Conservation (phyloP, 2,329 filamentous ascomycete genomes). For the Ophiocordyceps camponoti-floridani region DNA sequence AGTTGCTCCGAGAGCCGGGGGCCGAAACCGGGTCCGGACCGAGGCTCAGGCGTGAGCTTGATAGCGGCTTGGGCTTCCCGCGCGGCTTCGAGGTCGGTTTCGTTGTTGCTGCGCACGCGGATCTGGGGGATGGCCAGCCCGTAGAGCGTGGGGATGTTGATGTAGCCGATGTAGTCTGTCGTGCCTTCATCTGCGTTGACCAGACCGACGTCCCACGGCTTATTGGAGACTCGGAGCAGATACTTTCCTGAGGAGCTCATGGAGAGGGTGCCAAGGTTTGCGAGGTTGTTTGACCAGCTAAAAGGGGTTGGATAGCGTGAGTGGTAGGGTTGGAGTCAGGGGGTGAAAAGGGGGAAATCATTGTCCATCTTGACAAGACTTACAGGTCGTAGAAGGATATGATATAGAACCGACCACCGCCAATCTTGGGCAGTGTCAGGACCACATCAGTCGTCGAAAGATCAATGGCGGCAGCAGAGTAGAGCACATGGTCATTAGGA, state of each 20-base stretch:
- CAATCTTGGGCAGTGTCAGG: constrained; percentile 7
- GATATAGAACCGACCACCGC: constrained; percentile 5
- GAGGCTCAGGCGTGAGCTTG: neutral
- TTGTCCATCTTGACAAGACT: neutral
- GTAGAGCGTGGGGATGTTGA: constrained; percentile 2
- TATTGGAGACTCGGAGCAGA: constrained; percentile 1
- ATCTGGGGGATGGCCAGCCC: constrained; percentile 1
- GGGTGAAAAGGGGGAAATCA: neutral
- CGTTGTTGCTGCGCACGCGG: neutral
- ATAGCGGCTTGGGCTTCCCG: constrained; percentile 1
- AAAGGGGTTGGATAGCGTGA: neutral
- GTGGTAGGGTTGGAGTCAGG: neutral
- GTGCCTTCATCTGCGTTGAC: neutral
- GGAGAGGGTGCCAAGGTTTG: constrained; percentile 8
- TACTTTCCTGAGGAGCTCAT: constrained; percentile 1
- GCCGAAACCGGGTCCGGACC: neutral
- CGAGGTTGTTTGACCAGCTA: constrained; percentile 12
- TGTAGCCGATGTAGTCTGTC: constrained; percentile 1
- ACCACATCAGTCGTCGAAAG: constrained; percentile 9
- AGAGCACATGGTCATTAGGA: constrained; percentile 2
- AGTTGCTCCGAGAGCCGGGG: neutral
- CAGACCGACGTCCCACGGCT: constrained; percentile 3
- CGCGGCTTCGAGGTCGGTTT: constrained; percentile 1
- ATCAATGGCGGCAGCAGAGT: constrained; percentile 4
- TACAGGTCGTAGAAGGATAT: constrained; percentile 12